These are phyloP conservation scores for Coemansia sp. DNA, from an alignment of 192 early-diverging fungal genomes.

Conservation along the genomic window DNA sequence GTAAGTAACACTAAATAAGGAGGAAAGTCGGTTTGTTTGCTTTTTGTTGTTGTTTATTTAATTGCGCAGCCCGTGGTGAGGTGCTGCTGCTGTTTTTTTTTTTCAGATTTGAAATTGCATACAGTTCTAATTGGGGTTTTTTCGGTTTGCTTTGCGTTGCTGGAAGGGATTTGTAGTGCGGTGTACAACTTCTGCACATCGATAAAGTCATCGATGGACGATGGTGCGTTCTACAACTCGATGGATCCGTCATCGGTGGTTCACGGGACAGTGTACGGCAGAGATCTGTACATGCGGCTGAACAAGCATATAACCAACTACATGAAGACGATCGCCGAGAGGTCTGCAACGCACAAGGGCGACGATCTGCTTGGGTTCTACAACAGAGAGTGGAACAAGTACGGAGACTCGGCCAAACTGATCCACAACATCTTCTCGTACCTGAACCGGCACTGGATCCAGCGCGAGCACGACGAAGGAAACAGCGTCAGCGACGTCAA, in stretches of 20 bases:
- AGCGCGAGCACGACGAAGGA: conserved; percentile 93
- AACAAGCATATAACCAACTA: conserved; percentile 59
- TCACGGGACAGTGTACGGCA: conserved; percentile 54
- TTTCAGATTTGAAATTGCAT: not conserved
- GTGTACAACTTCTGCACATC: conserved; percentile 58
- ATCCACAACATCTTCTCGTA: conserved; percentile 93
- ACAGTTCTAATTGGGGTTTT: not conserved
- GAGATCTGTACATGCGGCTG: conserved; percentile 65
- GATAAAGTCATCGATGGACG: conserved; percentile 28
- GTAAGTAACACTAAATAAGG: conserved; percentile 57
- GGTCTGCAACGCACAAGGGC: conserved; percentile 68
- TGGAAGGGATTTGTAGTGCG: conserved; percentile 15
- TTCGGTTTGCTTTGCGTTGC: not conserved
- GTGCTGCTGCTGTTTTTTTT: no score
- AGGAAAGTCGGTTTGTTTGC: no score
- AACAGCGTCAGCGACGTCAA: conserved; percentile 87
- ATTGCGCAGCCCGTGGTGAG: no score
- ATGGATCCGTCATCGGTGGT: conserved; percentile 52
- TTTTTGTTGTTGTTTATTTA: no score
- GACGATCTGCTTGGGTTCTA: conserved; percentile 86
- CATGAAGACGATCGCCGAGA: conserved; percentile 53
- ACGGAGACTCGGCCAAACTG: conserved; percentile 77
- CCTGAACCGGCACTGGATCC: conserved; percentile 97
- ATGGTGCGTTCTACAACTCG: conserved; percentile 25
- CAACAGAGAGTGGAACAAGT: conserved; percentile 86